Conservation (phyloP, 768 basidiomycete species). For the Naganishia friedmannii region DNA sequence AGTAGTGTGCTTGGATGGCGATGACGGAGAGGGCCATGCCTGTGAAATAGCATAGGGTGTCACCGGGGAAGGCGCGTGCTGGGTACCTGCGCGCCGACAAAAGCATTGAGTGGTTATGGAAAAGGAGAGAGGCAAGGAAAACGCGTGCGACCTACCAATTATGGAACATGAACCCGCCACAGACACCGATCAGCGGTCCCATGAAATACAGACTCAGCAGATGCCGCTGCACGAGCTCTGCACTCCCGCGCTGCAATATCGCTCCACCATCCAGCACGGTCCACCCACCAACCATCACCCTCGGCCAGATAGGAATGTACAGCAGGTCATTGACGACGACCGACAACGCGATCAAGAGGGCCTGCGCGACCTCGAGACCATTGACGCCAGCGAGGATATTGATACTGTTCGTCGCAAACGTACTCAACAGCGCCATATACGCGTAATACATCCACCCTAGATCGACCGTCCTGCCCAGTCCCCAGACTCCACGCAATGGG, state of each 20-base stretch:
- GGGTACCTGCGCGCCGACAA: constrained; percentile 95
- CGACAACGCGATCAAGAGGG: constrained; percentile 83
- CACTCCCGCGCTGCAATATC: constrained; percentile 73
- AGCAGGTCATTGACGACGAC: constrained; percentile 88
- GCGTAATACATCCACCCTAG: constrained; percentile 91
- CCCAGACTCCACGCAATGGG: constrained; percentile 58
- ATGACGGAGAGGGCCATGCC: constrained; percentile 99
- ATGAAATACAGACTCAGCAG: constrained; percentile 96
- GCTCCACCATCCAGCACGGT: constrained; percentile 32
- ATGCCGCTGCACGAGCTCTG: constrained; percentile 84
- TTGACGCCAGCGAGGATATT: constrained; percentile 98
- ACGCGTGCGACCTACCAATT: constrained; percentile 82
- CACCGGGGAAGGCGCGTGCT: constrained; percentile 88
- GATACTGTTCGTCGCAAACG: constrained; percentile 95
- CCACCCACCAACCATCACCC: constrained; percentile 19
- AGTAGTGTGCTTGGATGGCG: constrained; percentile 94
- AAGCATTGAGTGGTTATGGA: no score
- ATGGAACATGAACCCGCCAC: constrained; percentile 84
- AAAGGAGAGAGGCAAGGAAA: no score
- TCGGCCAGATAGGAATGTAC: constrained; percentile 71
- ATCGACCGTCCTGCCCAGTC: constrained; percentile 69
- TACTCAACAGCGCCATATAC: constrained; percentile 93
- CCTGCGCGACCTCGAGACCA: constrained; percentile 90
- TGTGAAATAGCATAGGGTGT: constrained; percentile 93
- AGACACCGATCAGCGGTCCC: constrained; percentile 88